Percentiles rank a stretch among this genome's conserved stretches.
Evolutionary conservation across 2,329 filamentous ascomycete species (phyloP).

Genomic region (Monosporascus sp.): DNA sequence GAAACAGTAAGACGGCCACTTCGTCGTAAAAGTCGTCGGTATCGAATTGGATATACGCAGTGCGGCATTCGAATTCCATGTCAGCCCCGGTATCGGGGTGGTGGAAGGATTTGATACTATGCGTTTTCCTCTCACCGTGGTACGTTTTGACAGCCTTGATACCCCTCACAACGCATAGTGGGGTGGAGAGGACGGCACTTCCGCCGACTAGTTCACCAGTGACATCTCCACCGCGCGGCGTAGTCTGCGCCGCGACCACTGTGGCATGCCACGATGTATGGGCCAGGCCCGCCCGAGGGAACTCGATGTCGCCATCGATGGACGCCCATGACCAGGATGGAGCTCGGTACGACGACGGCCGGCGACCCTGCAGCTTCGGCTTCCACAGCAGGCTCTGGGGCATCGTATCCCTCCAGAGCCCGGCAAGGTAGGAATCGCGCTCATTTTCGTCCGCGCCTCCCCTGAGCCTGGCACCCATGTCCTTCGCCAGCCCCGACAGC

Average conservation of each 20-base stretch:
- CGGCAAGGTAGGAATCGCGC: not conserved
- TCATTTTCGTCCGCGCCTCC: not conserved
- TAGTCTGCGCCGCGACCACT: not conserved
- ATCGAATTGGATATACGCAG: no score
- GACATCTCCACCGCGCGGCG: not conserved
- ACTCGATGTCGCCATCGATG: not conserved
- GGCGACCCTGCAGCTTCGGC: not conserved
- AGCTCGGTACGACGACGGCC: not conserved
- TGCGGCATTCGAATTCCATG: no score
- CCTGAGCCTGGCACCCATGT: conserved; percentile 5
- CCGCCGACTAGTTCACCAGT: not conserved
- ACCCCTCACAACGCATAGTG: not conserved
- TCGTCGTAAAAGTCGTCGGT: no score
- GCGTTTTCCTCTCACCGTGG: not conserved
- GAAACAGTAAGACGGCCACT: no score
- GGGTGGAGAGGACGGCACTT: not conserved
- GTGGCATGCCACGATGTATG: not conserved
- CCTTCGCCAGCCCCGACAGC: conserved; percentile 12
- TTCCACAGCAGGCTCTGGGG: not conserved
- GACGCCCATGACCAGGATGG: not conserved
- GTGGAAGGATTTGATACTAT: not conserved
- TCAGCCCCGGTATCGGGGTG: not conserved
- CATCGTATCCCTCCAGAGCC: not conserved
- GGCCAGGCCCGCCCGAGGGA: not conserved
- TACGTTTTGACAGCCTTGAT: not conserved